Evolutionary conservation across 352 stramenopile genomes (phyloP).

Genomic region (Thraustotheca clavata): DNA sequence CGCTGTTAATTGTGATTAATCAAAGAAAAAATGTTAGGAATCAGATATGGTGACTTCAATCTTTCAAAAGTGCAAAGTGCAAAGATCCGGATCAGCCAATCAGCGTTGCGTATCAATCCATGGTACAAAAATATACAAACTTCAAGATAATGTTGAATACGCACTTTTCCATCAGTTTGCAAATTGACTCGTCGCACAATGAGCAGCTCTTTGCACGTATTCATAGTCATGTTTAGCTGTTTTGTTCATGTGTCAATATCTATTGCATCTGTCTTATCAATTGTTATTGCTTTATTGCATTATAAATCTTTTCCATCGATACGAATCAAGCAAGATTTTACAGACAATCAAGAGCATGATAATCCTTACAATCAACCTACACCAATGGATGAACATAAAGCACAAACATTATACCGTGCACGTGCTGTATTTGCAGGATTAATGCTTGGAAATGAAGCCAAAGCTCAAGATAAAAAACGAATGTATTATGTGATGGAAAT

Average conservation of each 20-base stretch:
- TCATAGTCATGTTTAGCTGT: conserved; percentile 3
- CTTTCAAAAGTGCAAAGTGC: no score
- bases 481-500: conserved; percentile 12
- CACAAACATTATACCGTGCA: background rate
- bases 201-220: background rate
- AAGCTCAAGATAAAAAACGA: conserved; percentile 5
- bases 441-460: background rate
- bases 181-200: background rate
- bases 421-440: background rate
- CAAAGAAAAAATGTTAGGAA: no score
- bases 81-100: conserved; percentile 6
- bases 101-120: background rate
- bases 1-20: no score
- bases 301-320: no score
- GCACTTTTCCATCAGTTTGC: no score
- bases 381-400: background rate
- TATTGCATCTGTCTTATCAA: background rate
- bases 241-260: background rate
- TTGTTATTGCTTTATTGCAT: background rate
- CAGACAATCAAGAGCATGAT: no score
- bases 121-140: no score
- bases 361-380: background rate
- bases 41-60: no score
- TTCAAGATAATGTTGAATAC: no score
- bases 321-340: no score